These are phyloP conservation scores for Amanita thiersii DNA, from an alignment of 768 basidiomycete genomes.

Conservation along the genomic window DNA sequence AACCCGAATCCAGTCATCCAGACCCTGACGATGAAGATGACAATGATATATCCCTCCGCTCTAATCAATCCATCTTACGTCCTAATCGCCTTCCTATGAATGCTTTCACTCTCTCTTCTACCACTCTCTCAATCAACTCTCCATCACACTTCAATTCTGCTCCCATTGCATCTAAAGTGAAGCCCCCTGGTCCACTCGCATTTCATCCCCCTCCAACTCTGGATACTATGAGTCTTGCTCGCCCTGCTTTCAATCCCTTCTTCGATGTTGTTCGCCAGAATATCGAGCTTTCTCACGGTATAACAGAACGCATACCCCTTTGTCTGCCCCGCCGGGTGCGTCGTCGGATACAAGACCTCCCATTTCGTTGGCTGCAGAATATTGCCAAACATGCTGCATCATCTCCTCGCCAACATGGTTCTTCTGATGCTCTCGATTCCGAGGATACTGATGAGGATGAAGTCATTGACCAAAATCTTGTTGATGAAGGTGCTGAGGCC, in stretches of 20 bases:
- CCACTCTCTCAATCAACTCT: conserved; percentile 22
- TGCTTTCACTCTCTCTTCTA: conserved; percentile 54
- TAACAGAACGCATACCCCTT: conserved; percentile 80
- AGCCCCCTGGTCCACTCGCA: conserved; percentile 12
- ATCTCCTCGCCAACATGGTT: conserved; percentile 13
- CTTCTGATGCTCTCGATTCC: conserved; percentile 22
- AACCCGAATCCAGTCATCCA: conserved; percentile 27
- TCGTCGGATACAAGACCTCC: conserved; percentile 62
- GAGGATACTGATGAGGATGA: conserved; percentile 19
- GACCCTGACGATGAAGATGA: conserved; percentile 50
- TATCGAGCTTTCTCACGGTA: conserved; percentile 65
- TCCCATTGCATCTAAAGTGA: conserved; percentile 12
- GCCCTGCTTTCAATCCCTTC: conserved; percentile 74
- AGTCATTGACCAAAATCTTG: conserved; percentile 22
- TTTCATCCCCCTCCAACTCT: conserved; percentile 11
- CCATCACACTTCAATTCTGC: conserved; percentile 14
- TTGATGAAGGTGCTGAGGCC: conserved; percentile 66
- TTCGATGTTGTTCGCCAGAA: conserved; percentile 92
- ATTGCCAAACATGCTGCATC: conserved; percentile 50
- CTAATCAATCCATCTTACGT: conserved; percentile 24
- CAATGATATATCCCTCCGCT: conserved; percentile 20
- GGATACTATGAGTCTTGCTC: too few relatives aligned
- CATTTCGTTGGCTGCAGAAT: conserved; percentile 70
- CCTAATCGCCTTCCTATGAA: conserved; percentile 54
- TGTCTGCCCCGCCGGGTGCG: conserved; percentile 40